Percentiles rank a stretch among this genome's conserved stretches.
These are phyloP conservation scores for Moelleriella libera DNA, from an alignment of 2,329 filamentous ascomycete species.

Conservation along the genomic window DNA sequence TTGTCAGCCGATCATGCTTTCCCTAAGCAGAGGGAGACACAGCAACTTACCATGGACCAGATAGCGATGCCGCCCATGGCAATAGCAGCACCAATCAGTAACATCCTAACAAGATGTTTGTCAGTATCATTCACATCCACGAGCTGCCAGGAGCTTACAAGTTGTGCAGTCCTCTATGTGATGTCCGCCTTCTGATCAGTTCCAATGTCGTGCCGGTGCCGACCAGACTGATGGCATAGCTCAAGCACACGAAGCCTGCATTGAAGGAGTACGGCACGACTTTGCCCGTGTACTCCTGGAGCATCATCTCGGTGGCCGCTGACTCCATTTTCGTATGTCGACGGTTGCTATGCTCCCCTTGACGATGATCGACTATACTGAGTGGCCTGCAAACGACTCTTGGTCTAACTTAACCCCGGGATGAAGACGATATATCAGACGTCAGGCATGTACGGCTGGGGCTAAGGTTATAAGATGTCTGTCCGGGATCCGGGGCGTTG, in stretches of 20 bases:
- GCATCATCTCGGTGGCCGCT: constrained; percentile 11
- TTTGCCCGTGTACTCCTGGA: constrained; percentile 26
- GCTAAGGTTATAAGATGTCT: background rate
- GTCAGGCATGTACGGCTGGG: background rate
- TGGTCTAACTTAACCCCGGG: too few relatives aligned
- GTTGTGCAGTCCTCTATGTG: constrained; percentile 53
- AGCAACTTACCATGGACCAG: constrained; percentile 48
- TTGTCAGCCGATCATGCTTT: background rate
- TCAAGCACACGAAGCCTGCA: constrained; percentile 53
- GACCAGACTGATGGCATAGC: constrained; percentile 62
- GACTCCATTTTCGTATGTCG: background rate
- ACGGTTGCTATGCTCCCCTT: background rate
- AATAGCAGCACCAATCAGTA: constrained; percentile 49
- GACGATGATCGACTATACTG: background rate
- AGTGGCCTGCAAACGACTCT: too few relatives aligned
- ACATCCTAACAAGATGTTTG: constrained; percentile 27
- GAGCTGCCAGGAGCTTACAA: constrained; percentile 32
- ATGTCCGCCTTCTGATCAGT: constrained; percentile 62
- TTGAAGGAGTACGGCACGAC: constrained; percentile 35
- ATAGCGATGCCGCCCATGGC: constrained; percentile 63
- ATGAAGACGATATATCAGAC: too few relatives aligned
- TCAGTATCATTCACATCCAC: background rate
- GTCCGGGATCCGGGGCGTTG: background rate
- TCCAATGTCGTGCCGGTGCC: constrained; percentile 72
- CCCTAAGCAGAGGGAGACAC: background rate